Percentiles rank a stretch among this genome's conserved stretches.
These are phyloP conservation scores for Gyromitra esculenta DNA, from an alignment of 2,329 filamentous ascomycete species.

Conservation along the genomic window DNA sequence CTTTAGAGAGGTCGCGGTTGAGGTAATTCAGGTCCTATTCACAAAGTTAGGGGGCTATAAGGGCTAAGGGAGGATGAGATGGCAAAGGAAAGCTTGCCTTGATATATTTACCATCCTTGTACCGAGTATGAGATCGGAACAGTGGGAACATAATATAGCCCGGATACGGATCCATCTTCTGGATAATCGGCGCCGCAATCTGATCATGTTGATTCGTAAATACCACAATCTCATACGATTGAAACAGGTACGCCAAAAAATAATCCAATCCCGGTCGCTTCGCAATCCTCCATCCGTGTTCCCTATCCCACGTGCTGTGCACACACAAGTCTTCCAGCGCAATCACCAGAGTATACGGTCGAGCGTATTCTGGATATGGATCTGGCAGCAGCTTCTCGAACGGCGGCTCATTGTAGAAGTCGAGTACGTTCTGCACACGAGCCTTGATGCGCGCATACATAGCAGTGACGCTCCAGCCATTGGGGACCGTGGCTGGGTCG, in stretches of 20 bases:
- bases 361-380: conserved; percentile 73
- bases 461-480: conserved; percentile 77
- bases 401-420: conserved; percentile 94
- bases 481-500: conserved; percentile 65
- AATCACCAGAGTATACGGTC: conserved; percentile 90
- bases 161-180: conserved; percentile 91
- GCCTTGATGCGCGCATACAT: conserved; percentile 85
- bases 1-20: conserved; percentile 94
- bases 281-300: conserved; percentile 93
- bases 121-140: conserved; percentile 95
- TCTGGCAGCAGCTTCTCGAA: conserved; percentile 93
- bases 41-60: conserved; percentile 1
- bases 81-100: conserved; percentile 70
- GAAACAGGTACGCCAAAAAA: conserved; percentile 93
- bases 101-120: conserved; percentile 93
- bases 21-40: conserved; percentile 91
- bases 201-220: conserved; percentile 89
- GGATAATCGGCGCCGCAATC: conserved; percentile 85
- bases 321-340: conserved; percentile 93
- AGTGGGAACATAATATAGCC: conserved; percentile 92
- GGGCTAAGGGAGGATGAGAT: conserved; percentile 47
- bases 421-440: conserved; percentile 77
- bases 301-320: conserved; percentile 91
- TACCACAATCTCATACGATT: conserved; percentile 97
- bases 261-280: conserved; percentile 97